Percentiles rank a stretch among this genome's conserved stretches.
These are phyloP conservation scores for Epichloe bromicola DNA, from an alignment of 2,329 filamentous ascomycete genomes.

Conservation along the genomic window DNA sequence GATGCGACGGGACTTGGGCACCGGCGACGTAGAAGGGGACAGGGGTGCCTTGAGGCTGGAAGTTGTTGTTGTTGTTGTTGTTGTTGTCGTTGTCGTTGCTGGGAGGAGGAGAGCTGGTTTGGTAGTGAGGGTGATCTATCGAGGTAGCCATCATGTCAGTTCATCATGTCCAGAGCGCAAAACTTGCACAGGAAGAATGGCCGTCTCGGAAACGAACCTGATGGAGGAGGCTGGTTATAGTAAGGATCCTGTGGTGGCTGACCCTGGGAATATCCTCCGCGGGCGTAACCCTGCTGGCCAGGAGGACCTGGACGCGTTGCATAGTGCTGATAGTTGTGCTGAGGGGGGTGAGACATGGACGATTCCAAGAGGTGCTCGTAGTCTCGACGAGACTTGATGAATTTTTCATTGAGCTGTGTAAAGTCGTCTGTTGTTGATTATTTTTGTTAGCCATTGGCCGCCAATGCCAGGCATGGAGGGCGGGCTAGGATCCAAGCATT, in stretches of 20 bases:
- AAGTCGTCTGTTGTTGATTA: constrained; percentile 62
- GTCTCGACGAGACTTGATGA: constrained; percentile 94
- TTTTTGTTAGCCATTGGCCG: not conserved
- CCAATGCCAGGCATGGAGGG: no score
- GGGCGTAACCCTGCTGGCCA: constrained; percentile 34
- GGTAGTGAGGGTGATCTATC: constrained; percentile 34
- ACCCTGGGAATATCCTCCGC: constrained; percentile 28
- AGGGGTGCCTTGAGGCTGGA: constrained; percentile 20
- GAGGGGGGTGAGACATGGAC: constrained; percentile 90
- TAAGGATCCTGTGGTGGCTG: constrained; percentile 45
- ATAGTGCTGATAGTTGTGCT: constrained; percentile 62
- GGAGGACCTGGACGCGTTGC: constrained; percentile 37
- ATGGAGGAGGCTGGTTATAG: constrained; percentile 47
- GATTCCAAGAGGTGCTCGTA: constrained; percentile 93
- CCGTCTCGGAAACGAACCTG: constrained; percentile 9
- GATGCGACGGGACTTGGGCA: constrained; percentile 35
- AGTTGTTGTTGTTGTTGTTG: constrained; percentile 14
- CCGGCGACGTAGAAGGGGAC: constrained; percentile 57
- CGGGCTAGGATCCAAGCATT: not conserved
- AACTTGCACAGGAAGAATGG: not conserved
- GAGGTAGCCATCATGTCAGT: not conserved
- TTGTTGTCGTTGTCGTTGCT: constrained; percentile 27
- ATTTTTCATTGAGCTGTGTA: constrained; percentile 96
- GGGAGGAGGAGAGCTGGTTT: constrained; percentile 33
- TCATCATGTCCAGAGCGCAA: no score